A percentile compares a stretch with the other conserved stretches of the same genome.
phyloP scores from a whole-genome alignment of 2,329 filamentous ascomycete species.

The Diplodia mutila region DNA sequence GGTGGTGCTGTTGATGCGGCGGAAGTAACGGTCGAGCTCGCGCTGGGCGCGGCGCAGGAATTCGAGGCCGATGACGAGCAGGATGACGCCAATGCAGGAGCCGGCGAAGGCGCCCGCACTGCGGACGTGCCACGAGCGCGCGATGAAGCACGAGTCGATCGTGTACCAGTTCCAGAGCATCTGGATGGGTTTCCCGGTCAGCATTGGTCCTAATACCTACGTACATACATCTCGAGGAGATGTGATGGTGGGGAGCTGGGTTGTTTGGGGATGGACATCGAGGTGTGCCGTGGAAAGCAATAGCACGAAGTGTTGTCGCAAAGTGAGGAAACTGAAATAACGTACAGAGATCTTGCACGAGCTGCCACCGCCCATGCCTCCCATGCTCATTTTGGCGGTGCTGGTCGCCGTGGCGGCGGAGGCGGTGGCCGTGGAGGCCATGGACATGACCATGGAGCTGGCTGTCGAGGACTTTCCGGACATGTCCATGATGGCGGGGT shows the following conservation, averaged over 20 bases:
- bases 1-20: constrained; percentile 41
- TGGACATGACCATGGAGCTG: constrained; percentile 12
- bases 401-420: neutral
- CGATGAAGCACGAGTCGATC: constrained; percentile 72
- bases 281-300: too few species aligned
- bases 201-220: neutral
- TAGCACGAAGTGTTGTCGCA: too few species aligned
- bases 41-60: constrained; percentile 69
- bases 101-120: constrained; percentile 74
- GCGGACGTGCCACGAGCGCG: constrained; percentile 70
- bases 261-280: too few species aligned
- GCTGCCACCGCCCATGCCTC: constrained; percentile 28
- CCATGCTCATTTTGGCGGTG: constrained; percentile 13
- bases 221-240: too few species aligned
- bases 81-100: constrained; percentile 75
- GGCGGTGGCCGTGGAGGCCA: neutral
- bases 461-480: constrained; percentile 5
- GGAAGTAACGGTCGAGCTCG: constrained; percentile 72
- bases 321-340: neutral
- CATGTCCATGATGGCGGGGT: constrained; percentile 7
- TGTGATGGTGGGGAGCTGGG: too few species aligned
- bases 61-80: constrained; percentile 75
- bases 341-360: constrained; percentile 46
- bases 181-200: constrained; percentile 47
- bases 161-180: constrained; percentile 84